Evolutionary conservation across 257 asterid species (phyloP), one percentile per base, ranked within the genome.

Genomic region (Solanum virginianum): DNA sequence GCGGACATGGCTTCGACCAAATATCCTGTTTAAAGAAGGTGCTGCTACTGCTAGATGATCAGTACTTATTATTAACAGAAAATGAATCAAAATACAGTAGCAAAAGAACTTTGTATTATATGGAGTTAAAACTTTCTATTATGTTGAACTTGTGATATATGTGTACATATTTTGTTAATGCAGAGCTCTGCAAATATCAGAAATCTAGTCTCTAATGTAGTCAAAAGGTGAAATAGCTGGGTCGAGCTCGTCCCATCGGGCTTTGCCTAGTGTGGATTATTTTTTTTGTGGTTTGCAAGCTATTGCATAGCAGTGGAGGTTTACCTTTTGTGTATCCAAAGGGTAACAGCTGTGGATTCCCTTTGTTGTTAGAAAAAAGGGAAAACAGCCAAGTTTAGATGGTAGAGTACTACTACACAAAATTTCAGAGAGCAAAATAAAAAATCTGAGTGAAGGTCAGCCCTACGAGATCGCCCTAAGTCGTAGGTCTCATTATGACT

Each of bases 11-110:
- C 87, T 79, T 85, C 89, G 84, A 4, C 81, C 85, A 22, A 59
- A 87, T n/a, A 89, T 90, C 72, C 86, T 85, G 49, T 89, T 87
- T 36, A 80, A 85, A 79, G 89, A 87, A 41, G 85, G 87, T 70
- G 53, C 85, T 75, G 51, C 83, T 86, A 66, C 85, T 83, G 39
- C 87, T 86, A 59, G 87, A 32, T 82, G 51, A 82, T 45, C 24
- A 15, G 49, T 82, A 22, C 47, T 77, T 24, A 7, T 22, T 82
- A 29, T 20, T 43, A 18, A 24, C 16, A 10, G 63, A 41, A 49
- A 41, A 43, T 5, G 47, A 45, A 16, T 51, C 16, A 0, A 15
- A 24, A 36, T 75, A 22, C 45, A 51, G 45, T 51, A 8, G 63
- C 26, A 14, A n/a, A 15, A 32, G 26, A 22, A 24, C 63, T 9